Base-by-base conservation (phyloP, 495 filamentous ascomycete genomes). In the Penicillium crystallinum region DNA sequence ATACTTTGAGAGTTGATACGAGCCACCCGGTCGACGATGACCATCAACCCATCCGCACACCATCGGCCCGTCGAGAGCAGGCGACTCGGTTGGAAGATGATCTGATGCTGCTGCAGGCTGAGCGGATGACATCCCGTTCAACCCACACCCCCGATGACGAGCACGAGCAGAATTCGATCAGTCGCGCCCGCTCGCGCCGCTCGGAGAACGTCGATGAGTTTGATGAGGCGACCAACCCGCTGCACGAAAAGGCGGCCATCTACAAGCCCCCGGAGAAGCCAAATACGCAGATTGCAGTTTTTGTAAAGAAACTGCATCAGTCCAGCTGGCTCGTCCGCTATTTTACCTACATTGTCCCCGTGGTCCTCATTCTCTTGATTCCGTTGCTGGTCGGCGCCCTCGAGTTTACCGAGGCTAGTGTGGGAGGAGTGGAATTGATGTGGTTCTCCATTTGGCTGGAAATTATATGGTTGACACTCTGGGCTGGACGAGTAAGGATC, bases 381-480 rank as follows among this genome's bases (percentile, higher is more conserved):
- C 93, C 93, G 0, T 66, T 95, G 38, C 77, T 98, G 4, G 67
- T 98, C 25, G 91, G 89, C 8, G 78, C 79, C 3, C 75, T 91
- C 29, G 62, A 81, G 6, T 88, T 83, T 57, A 75, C 77, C 9
- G 63, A 81, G 25, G 81, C 87, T 3, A 84, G 72, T 17, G 83
- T 89, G 7, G 92, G 91, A 2, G 90, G 84, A 30, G 89, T 96
- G 2, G 49, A 79, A 54, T 63, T 97, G 49, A 72, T 90, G 43
- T 97, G 92, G 92, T 97, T 97, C 55, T 85, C 87, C 37, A 88
- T 97, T 41, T 97, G 92, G 92, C 76, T 97, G 40, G 88, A 95
- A 65, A 86, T 96, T 21, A 81, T 97, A 37, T 97, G 92, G 92
- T 72, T 95, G 36, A 89, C 90, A 2, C 74, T 97, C 0, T 97